Conservation (phyloP, 306 rosid genomes). For the Rosa persica region DNA sequence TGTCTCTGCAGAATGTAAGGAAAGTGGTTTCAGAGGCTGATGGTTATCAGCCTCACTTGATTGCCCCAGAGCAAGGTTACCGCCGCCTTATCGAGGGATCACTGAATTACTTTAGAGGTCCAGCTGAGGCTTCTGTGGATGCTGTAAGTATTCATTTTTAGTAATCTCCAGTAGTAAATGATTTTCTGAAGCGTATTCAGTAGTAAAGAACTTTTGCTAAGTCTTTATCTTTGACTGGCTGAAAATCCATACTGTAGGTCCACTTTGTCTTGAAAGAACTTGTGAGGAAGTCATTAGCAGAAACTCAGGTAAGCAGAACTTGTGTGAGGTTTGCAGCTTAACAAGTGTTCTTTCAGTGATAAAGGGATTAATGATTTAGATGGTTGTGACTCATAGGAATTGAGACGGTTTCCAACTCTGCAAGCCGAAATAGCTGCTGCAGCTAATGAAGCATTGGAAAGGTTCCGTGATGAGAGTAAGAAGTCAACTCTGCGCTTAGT, state of each 20-base stretch:
- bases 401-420: slow-evolving; percentile 79
- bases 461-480: slow-evolving; percentile 84
- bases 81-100: slow-evolving; percentile 89
- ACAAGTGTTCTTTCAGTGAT: background rate
- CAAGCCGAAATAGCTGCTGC: slow-evolving; percentile 90
- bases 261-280: slow-evolving; percentile 95
- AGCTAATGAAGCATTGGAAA: slow-evolving; percentile 75
- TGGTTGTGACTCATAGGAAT: slow-evolving; percentile 52
- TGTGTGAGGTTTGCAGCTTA: slow-evolving; percentile 11
- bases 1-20: slow-evolving; percentile 81
- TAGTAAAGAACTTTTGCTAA: background rate
- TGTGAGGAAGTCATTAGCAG: slow-evolving; percentile 90
- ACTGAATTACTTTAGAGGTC: slow-evolving; percentile 84
- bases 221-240: slow-evolving; percentile 18
- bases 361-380: slow-evolving; percentile 4
- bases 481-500: slow-evolving; percentile 81
- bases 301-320: slow-evolving; percentile 68
- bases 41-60: slow-evolving; percentile 99
- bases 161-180: background rate
- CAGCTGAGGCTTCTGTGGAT: slow-evolving; percentile 98
- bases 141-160: slow-evolving; percentile 62
- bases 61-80: slow-evolving; percentile 99
- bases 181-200: background rate
- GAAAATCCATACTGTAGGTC: slow-evolving; percentile 50
- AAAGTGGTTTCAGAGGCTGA: slow-evolving; percentile 97